Evolutionary conservation across 2,329 filamentous ascomycete genomes (phyloP).

Genomic region (Didymella glomerata): DNA sequence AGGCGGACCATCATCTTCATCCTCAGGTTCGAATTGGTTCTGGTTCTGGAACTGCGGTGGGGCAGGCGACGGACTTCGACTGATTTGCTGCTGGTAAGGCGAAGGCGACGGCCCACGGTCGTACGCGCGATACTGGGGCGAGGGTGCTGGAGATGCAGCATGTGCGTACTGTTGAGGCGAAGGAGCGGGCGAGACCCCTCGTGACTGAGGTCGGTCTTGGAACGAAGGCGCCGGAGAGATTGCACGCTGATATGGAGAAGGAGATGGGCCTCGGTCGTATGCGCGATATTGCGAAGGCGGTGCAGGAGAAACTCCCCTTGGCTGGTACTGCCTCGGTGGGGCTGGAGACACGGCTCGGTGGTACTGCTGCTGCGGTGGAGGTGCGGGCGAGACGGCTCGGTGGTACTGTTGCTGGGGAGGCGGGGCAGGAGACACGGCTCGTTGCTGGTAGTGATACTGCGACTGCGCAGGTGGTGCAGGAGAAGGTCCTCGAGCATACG

Average conservation of each 20-base stretch:
- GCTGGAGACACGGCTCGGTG: slow-evolving; percentile 34
- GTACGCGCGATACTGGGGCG: slow-evolving; percentile 47
- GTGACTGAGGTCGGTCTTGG: slow-evolving; percentile 34
- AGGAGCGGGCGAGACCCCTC: slow-evolving; percentile 44
- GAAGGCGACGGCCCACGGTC: slow-evolving; percentile 55
- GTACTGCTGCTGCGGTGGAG: slow-evolving; percentile 23
- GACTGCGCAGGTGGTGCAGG: slow-evolving; percentile 38
- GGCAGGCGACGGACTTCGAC: slow-evolving; percentile 41
- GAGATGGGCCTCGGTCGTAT: slow-evolving; percentile 39
- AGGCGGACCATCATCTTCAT: slow-evolving; percentile 72
- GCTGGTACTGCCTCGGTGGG: slow-evolving; percentile 33
- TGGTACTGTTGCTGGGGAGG: slow-evolving; percentile 16
- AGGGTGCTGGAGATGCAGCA: slow-evolving; percentile 45
- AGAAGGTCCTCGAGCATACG: slow-evolving; percentile 22
- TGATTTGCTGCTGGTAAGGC: slow-evolving; percentile 42
- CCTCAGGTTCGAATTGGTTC: slow-evolving; percentile 24
- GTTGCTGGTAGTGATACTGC: slow-evolving; percentile 30
- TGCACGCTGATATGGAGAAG: slow-evolving; percentile 43
- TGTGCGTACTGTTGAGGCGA: slow-evolving; percentile 41
- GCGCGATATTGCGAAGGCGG: slow-evolving; percentile 37
- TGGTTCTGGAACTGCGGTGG: slow-evolving; percentile 41
- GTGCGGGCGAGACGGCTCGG: slow-evolving; percentile 32
- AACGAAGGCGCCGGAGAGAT: slow-evolving; percentile 42
- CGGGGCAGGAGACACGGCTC: slow-evolving; percentile 43
- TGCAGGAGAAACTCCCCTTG: slow-evolving; percentile 40